phyloP scores from a whole-genome alignment of 179 eudicot species.

The Sideroxylon spinosum region DNA sequence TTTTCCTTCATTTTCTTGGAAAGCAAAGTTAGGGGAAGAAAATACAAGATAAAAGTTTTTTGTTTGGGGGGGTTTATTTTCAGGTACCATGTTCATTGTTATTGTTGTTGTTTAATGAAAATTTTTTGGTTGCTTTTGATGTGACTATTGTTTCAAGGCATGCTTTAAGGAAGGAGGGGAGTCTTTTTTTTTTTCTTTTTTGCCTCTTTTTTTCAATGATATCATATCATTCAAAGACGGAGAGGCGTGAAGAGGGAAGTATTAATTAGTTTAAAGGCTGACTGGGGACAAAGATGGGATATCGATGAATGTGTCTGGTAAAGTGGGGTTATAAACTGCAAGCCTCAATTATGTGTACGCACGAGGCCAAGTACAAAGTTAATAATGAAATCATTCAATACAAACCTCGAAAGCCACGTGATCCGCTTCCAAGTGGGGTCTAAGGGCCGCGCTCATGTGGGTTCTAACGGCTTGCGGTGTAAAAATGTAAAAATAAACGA shows the following conservation, averaged over 20 bases:
- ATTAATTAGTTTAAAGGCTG: constrained; percentile 14
- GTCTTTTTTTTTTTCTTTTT: neutral
- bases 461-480: neutral
- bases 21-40: constrained; percentile 6
- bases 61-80: no score
- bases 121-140: no score
- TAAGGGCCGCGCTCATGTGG: constrained; percentile 7
- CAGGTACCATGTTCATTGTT: neutral
- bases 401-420: constrained; percentile 19
- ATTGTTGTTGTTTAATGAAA: neutral
- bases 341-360: constrained; percentile 35
- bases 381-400: constrained; percentile 20
- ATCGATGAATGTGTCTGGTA: constrained; percentile 29
- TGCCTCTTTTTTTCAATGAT: neutral
- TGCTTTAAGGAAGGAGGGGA: no score
- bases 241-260: no score
- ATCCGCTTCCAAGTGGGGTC: no score
- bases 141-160: no score
- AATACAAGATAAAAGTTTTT: neutral
- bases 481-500: no score
- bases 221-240: constrained; percentile 11
- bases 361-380: constrained; percentile 29
- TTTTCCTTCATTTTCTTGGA: constrained; percentile 14
- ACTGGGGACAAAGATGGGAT: constrained; percentile 27
- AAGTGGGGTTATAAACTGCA: constrained; percentile 25